Base-by-base conservation (phyloP, 441 rosid genomes). In the Erysimum cheiri region DNA sequence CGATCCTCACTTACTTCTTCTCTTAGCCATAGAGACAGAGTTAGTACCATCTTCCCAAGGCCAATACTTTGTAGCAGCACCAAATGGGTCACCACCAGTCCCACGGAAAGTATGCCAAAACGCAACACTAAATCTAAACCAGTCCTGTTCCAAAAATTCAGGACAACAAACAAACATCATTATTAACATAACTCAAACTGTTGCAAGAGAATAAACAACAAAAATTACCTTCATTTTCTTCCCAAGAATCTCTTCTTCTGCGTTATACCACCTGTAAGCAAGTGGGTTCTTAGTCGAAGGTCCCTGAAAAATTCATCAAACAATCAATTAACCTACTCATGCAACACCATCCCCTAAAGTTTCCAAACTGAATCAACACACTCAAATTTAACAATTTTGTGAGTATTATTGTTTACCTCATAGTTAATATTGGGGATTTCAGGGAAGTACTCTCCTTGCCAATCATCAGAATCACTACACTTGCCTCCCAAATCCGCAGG, bases 81-180 rank as follows among this genome's bases (percentile, higher is more conserved):
- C 96, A 79, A 95, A 95, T 0, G 92, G 96, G 26, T 92, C 98
- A 35, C 74, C 88, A 58, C 98, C 98, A 8, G 92, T 83, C 46
- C 99, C 99, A 52, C 96, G 87, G 74, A 95, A 95, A 5, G 98
- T 92, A 80, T 95, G 99, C 99, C 99, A 91, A 83, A 95, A 95
- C 53, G 98, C 98, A 64, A 95, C 88, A 76, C 96, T 95, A 74
- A 95, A 95, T 78, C 99, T 85, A 86, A 95, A 69, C 99, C 99
- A 95, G 44, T 90, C 98, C 98, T 92, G 69, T 44, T 62, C 10
- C 10, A n/a, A 14, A 31, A 19, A 41, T 35, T 3, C 29, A 71
- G 0, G 6, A 8, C 3, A 14, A 54, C 0, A 44, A 36, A 12
- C 60, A 22, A 22, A 22, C 24, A 22, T 22, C 24, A 22, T 22